A percentile compares a stretch with the other conserved stretches of the same genome.
phyloP scores from a whole-genome alignment of 768 basidiomycete genomes.

The Auriscalpium orientale region DNA sequence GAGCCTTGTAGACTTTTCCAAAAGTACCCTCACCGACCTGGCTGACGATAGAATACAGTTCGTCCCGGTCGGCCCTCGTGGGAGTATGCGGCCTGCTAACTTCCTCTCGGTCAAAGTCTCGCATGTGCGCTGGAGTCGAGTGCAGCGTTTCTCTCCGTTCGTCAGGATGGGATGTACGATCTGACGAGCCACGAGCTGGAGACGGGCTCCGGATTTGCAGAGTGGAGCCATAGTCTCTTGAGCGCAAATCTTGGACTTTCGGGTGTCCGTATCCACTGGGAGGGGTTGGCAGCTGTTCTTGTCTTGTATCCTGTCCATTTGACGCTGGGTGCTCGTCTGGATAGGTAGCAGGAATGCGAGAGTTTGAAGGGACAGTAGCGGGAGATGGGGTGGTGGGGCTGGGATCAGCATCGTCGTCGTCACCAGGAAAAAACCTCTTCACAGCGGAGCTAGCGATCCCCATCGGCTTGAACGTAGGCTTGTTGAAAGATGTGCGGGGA shows the following conservation, averaged over 20 bases:
- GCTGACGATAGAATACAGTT: constrained; percentile 78
- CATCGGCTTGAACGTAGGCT: constrained; percentile 62
- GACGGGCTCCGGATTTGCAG: not conserved
- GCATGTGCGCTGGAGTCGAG: not conserved
- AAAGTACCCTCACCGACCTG: constrained; percentile 99
- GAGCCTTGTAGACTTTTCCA: constrained; percentile 96
- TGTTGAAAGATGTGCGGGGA: constrained; percentile 22
- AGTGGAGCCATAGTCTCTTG: not conserved
- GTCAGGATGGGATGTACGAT: not conserved
- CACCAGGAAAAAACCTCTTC: constrained; percentile 76
- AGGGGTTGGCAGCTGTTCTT: too few species aligned
- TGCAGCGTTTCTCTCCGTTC: not conserved
- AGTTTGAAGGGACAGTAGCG: not conserved
- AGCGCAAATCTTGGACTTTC: too few species aligned
- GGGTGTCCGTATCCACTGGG: too few species aligned
- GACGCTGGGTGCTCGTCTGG: too few species aligned
- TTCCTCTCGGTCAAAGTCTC: constrained; percentile 2
- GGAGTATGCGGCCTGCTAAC: constrained; percentile 11
- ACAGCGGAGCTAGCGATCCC: constrained; percentile 47
- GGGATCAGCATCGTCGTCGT: constrained; percentile 51
- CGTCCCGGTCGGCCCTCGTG: constrained; percentile 25
- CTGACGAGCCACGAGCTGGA: not conserved
- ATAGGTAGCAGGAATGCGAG: not conserved
- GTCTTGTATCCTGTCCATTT: too few species aligned
- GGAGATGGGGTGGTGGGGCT: not conserved